A percentile compares a stretch with the other conserved stretches of the same genome.
Conservation (phyloP, 768 basidiomycete species). For the Mrakia gelida region DNA sequence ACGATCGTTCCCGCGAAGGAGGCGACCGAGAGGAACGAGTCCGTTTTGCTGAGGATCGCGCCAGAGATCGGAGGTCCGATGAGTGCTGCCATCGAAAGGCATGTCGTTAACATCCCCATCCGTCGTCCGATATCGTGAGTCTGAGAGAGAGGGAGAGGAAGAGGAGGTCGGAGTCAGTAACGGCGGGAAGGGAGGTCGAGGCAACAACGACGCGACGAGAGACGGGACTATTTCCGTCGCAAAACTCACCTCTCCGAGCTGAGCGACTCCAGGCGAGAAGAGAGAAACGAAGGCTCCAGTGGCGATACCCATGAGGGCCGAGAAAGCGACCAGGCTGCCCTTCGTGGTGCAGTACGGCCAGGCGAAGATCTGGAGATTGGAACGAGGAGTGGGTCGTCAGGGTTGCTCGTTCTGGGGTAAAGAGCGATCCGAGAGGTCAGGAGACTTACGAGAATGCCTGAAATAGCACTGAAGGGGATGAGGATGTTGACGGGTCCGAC, state of each 20-base stretch:
- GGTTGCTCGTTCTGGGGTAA: not conserved
- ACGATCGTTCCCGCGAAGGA: slow-evolving; percentile 28
- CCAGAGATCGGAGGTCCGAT: slow-evolving; percentile 29
- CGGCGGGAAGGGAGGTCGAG: not conserved
- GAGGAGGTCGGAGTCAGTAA: not conserved
- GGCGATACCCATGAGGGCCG: slow-evolving; percentile 13
- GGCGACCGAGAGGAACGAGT: slow-evolving; percentile 22
- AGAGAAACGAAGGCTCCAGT: slow-evolving; percentile 30
- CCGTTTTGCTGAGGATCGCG: slow-evolving; percentile 24
- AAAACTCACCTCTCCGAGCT: slow-evolving; percentile 27
- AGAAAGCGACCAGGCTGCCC: slow-evolving; percentile 14
- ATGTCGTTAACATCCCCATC: slow-evolving; percentile 30
- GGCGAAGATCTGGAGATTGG: slow-evolving; percentile 22
- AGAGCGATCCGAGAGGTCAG: not conserved
- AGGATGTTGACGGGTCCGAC: slow-evolving; percentile 30
- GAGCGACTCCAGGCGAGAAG: slow-evolving; percentile 29
- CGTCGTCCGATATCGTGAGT: slow-evolving; percentile 28
- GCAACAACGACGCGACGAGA: not conserved
- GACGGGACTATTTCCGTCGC: not conserved
- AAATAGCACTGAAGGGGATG: slow-evolving; percentile 14
- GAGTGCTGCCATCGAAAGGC: slow-evolving; percentile 21
- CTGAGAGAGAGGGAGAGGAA: not conserved
- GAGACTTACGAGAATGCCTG: slow-evolving; percentile 23
- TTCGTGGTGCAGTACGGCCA: slow-evolving; percentile 20
- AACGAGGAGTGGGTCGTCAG: not conserved